These are phyloP conservation scores for Skeletonema menzelii DNA, from an alignment of 108 stramenopile species.

Conservation along the genomic window DNA sequence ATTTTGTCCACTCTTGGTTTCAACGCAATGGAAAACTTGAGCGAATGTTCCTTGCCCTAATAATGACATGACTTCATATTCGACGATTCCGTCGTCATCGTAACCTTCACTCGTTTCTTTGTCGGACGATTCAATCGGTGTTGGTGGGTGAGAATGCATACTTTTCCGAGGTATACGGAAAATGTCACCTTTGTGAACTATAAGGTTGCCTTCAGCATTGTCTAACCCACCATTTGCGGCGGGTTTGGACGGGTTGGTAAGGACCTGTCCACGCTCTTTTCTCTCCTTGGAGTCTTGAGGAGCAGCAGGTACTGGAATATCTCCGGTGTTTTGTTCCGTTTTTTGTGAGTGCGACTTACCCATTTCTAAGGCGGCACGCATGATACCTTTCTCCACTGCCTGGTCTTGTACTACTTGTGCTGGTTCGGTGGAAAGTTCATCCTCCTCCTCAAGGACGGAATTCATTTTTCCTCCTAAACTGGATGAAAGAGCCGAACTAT, in stretches of 20 bases:
- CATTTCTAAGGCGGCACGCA: not conserved
- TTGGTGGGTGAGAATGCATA: constrained; percentile 42
- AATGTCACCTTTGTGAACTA: constrained; percentile 66
- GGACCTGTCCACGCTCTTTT: constrained; percentile 53
- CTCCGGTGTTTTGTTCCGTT: not conserved
- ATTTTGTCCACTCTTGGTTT: constrained; percentile 53
- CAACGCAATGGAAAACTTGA: constrained; percentile 92
- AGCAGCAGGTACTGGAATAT: not conserved
- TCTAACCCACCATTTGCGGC: constrained; percentile 67
- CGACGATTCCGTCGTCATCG: constrained; percentile 7
- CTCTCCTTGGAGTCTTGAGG: constrained; percentile 1
- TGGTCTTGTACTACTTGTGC: not conserved
- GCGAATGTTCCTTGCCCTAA: constrained; percentile 97
- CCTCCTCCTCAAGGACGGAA: not conserved
- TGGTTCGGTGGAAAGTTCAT: not conserved
- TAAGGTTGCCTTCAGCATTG: constrained; percentile 80
- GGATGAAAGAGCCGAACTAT: not conserved
- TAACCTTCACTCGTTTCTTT: constrained; percentile 3
- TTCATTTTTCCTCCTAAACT: constrained; percentile 5
- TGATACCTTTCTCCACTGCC: not conserved
- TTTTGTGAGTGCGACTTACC: not conserved
- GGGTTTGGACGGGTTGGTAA: constrained; percentile 73
- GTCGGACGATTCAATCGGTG: not conserved
- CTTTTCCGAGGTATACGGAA: constrained; percentile 53
- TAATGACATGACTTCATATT: constrained; percentile 64